Percentiles rank a stretch among this genome's conserved stretches.
Conservation (phyloP, 192 early-diverging fungal species). For the Gryganskiella cystojenkinii region DNA sequence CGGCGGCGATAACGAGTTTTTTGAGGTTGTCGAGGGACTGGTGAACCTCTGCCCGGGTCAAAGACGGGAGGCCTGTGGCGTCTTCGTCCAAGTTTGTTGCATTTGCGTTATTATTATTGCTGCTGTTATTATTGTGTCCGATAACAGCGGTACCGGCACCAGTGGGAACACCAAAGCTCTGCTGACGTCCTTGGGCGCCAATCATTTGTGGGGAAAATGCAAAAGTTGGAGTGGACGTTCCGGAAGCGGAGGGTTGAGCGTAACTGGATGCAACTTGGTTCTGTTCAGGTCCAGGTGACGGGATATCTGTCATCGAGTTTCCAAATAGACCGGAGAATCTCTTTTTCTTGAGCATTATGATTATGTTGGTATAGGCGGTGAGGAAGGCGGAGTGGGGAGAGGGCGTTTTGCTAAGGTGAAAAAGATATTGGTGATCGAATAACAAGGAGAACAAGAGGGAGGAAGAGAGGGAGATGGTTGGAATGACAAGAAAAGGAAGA, state of each 20-base stretch:
- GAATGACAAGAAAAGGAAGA: background rate
- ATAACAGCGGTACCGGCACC: slow-evolving; percentile 3
- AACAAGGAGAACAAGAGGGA: background rate
- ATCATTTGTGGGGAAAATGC: slow-evolving; percentile 23
- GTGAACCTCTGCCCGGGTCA: slow-evolving; percentile 38
- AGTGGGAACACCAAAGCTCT: slow-evolving; percentile 18
- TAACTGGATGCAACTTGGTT: background rate
- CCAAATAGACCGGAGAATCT: slow-evolving; percentile 47
- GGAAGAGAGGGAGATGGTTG: background rate
- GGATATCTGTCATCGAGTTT: slow-evolving; percentile 34
- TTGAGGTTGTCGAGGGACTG: slow-evolving; percentile 47
- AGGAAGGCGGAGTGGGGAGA: background rate
- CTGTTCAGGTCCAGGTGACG: slow-evolving; percentile 39
- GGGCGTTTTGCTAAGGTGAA: background rate
- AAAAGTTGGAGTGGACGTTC: background rate
- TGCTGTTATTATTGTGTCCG: background rate
- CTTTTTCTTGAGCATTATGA: slow-evolving; percentile 42
- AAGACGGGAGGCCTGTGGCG: background rate
- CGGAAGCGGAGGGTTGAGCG: background rate
- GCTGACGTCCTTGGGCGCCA: slow-evolving; percentile 35
- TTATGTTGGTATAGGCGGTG: background rate
- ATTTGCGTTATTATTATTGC: no score
- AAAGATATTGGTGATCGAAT: background rate
- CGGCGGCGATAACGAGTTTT: slow-evolving; percentile 51
- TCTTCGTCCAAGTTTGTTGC: background rate